These are phyloP conservation scores for Exserohilum rostratum DNA, from an alignment of 2,329 filamentous ascomycete genomes.

Conservation along the genomic window DNA sequence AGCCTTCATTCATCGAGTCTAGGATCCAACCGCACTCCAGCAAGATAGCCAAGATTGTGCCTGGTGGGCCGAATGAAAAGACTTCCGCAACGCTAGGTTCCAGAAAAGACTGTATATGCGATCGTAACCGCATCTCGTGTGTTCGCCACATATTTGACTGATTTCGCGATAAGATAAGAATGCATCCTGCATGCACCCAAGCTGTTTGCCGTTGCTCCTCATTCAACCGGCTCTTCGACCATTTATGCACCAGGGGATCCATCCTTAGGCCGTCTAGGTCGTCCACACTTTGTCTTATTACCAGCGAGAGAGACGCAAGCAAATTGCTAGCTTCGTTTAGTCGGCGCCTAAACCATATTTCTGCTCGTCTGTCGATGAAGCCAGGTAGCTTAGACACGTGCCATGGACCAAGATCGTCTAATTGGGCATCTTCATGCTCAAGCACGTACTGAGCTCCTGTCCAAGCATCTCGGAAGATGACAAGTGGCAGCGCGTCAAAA, in stretches of 20 bases:
- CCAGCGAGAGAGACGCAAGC: slow-evolving; percentile 39
- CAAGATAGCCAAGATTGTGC: slow-evolving; percentile 9
- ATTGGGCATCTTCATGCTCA: neutral
- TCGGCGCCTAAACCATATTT: slow-evolving; percentile 36
- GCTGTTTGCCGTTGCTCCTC: slow-evolving; percentile 17
- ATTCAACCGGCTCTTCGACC: slow-evolving; percentile 40
- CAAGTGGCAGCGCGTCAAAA: slow-evolving; percentile 8
- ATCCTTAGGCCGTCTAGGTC: slow-evolving; percentile 34
- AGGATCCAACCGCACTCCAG: slow-evolving; percentile 15
- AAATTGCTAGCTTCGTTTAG: slow-evolving; percentile 28
- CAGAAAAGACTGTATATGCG: slow-evolving; percentile 21
- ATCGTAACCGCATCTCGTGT: slow-evolving; percentile 12
- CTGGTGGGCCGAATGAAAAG: slow-evolving; percentile 3
- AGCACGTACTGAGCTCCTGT: neutral
- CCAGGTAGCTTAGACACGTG: slow-evolving; percentile 18
- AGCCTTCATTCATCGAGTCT: slow-evolving; percentile 9
- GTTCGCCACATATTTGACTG: slow-evolving; percentile 5
- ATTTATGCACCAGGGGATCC: slow-evolving; percentile 47
- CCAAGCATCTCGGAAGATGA: slow-evolving; percentile 36
- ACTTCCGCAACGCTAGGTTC: neutral
- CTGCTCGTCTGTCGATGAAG: slow-evolving; percentile 14
- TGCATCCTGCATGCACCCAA: slow-evolving; percentile 27
- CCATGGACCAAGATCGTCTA: slow-evolving; percentile 5
- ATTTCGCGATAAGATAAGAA: slow-evolving; percentile 11
- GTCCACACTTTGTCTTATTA: slow-evolving; percentile 14